These are phyloP conservation scores for Inga laurina DNA, from an alignment of 306 rosid genomes.

Conservation along the genomic window DNA sequence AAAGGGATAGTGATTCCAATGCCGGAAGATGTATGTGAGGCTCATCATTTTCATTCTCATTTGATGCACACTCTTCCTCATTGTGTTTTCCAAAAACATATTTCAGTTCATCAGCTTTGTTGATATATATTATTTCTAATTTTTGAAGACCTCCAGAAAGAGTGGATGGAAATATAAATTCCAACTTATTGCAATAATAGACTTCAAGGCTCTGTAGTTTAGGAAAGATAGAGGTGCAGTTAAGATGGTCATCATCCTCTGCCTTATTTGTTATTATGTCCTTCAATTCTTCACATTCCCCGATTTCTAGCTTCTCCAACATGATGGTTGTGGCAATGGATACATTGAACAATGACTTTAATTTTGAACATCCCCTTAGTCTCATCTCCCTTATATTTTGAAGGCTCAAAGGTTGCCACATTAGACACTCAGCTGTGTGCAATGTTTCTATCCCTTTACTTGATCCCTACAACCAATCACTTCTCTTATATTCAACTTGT, in stretches of 20 bases:
- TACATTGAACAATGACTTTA: neutral
- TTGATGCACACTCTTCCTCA: neutral
- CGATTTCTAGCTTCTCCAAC: neutral
- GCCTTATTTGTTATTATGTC: neutral
- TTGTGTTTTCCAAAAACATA: neutral
- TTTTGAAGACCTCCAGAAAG: neutral
- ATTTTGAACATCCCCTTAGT: neutral
- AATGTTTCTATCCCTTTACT: no score
- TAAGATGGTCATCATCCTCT: neutral
- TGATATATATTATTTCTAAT: neutral
- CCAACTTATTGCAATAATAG: accelerated
- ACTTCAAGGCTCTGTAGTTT: neutral
- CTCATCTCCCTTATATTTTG: neutral
- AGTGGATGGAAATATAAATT: neutral
- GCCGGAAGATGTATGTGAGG: neutral
- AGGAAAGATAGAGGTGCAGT: neutral
- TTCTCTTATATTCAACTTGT: no score
- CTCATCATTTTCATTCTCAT: neutral
- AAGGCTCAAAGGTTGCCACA: no score
- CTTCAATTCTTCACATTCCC: neutral
- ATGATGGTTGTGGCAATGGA: neutral
- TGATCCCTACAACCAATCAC: no score
- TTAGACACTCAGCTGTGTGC: no score
- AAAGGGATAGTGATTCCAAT: neutral
- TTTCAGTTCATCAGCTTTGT: neutral